Base-by-base conservation (phyloP, 805 yeast species). In the Yarrowia sp. region DNA sequence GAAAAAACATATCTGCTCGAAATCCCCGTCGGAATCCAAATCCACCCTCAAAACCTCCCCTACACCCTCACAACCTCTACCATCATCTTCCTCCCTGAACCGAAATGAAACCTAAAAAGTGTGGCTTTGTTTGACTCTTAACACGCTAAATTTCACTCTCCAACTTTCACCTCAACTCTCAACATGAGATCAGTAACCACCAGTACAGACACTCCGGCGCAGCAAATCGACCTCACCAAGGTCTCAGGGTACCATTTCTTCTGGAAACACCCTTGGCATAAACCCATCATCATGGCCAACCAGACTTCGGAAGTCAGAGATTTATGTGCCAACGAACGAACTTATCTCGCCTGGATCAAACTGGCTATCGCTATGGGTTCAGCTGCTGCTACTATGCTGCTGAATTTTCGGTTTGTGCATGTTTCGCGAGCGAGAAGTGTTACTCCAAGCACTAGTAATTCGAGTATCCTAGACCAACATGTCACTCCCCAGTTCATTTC, bases 281-380 rank as follows among this genome's bases (percentile, higher is more conserved):
- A 47, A 10, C 65, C 65, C 31, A 61, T 61, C 33, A 15, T 61
- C 17, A 31, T 61, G 44, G 55, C 65, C 8, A 61, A 61, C 65
- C 57, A 36, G n/a, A 61, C 65, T 3, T 61, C 65, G 31, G 65
- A 61, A 9, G 55, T 45, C 6, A 45, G 65, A 14, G 65, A 61
- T 22, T n/a, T 45, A 6, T 61, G 65, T 18, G 65, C 65, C 14
- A 61, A 61, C 18, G 65, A 61, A 32, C 33, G 65, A 11, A 61
- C 65, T 5, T 61, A 45, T 38, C 22, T 61, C 39, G 44, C 65
- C 2, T 61, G 65, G 65, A 47, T 47, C 17, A 45, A 47, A n/a
- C 13, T 61, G 8, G 36, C 65, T 2, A 32, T 61, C 2, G 57
- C 57, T 13, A 36, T 61, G 47, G 65, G 47, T 2, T 39, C 47